Conservation (phyloP, 805 yeast genomes). For the Candida takata region DNA sequence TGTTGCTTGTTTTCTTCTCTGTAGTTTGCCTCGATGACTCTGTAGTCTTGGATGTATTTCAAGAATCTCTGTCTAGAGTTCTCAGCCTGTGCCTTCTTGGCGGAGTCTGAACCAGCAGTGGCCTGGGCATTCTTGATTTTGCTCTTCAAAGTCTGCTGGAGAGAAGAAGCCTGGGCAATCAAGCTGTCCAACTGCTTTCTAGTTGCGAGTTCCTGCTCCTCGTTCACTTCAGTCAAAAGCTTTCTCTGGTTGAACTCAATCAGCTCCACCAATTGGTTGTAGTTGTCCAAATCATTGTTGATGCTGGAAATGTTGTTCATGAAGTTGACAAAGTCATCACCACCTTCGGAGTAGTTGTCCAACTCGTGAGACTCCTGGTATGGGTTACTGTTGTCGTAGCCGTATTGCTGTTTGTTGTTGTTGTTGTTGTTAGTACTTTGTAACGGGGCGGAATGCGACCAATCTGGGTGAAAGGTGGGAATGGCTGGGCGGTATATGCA, state of each 20-base stretch:
- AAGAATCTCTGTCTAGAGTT: conserved; percentile 79
- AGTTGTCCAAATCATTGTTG: conserved; percentile 63
- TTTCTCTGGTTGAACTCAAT: conserved; percentile 66
- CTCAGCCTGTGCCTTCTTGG: conserved; percentile 87
- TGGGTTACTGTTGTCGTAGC: conserved; percentile 22
- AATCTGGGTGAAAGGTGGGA: no score
- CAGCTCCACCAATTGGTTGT: conserved; percentile 59
- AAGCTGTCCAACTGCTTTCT: conserved; percentile 73
- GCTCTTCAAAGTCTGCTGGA: conserved; percentile 67
- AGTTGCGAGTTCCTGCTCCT: conserved; percentile 58
- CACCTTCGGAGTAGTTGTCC: conserved; percentile 17
- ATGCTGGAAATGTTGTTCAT: conserved; percentile 64
- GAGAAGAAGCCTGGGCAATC: conserved; percentile 68
- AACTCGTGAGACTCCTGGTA: conserved; percentile 21
- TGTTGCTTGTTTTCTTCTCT: conserved; percentile 77
- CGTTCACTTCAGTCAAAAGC: conserved; percentile 65
- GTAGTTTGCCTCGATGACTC: conserved; percentile 80
- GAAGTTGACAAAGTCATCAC: conserved; percentile 54
- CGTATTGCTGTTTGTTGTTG: conserved; percentile 9
- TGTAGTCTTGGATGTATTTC: conserved; percentile 78
- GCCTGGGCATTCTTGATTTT: conserved; percentile 74
- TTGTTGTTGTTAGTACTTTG: no score
- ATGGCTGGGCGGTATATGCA: no score
- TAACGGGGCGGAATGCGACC: no score
- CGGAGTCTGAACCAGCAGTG: conserved; percentile 60